A percentile compares a stretch with the other conserved stretches of the same genome.
Evolutionary conservation across 345 rosid species (phyloP).

Genomic region (Citrus maxima): DNA sequence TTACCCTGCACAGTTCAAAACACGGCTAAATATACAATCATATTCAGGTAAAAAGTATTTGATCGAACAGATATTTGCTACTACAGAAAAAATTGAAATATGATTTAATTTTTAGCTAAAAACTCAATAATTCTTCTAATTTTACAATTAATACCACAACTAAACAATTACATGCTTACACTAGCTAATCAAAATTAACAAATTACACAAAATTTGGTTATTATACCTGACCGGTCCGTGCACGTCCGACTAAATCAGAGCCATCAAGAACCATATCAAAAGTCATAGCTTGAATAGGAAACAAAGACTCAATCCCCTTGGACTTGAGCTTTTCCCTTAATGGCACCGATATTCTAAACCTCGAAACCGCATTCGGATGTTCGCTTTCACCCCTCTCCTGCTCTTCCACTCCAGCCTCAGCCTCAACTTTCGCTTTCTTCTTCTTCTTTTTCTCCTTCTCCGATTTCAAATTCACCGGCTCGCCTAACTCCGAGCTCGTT

Average conservation of each 20-base stretch:
- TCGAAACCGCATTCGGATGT: slow-evolving; percentile 62
- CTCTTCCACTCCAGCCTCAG: slow-evolving; percentile 36
- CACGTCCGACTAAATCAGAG: slow-evolving; percentile 86
- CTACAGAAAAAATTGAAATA: neutral
- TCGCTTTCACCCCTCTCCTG: slow-evolving; percentile 38
- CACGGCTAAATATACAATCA: neutral
- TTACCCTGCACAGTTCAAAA: slow-evolving; percentile 63
- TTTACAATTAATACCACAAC: too few relatives aligned
- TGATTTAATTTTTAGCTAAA: neutral
- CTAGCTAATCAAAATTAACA: neutral
- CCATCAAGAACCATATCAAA: slow-evolving; percentile 73
- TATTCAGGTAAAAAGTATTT: neutral
- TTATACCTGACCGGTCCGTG: slow-evolving; percentile 93
- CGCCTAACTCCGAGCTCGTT: slow-evolving; percentile 68
- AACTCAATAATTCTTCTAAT: neutral
- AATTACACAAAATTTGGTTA: neutral
- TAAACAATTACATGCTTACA: neutral
- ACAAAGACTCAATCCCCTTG: slow-evolving; percentile 76
- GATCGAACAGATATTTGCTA: neutral
- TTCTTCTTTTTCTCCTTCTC: slow-evolving; percentile 28
- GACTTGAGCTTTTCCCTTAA: slow-evolving; percentile 59
- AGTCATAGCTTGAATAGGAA: slow-evolving; percentile 89
- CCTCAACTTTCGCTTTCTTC: slow-evolving; percentile 44
- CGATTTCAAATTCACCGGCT: slow-evolving; percentile 35
- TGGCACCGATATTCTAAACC: slow-evolving; percentile 65